Base-by-base conservation (phyloP, 352 stramenopile genomes). In the Phytophthora ohioensis region DNA sequence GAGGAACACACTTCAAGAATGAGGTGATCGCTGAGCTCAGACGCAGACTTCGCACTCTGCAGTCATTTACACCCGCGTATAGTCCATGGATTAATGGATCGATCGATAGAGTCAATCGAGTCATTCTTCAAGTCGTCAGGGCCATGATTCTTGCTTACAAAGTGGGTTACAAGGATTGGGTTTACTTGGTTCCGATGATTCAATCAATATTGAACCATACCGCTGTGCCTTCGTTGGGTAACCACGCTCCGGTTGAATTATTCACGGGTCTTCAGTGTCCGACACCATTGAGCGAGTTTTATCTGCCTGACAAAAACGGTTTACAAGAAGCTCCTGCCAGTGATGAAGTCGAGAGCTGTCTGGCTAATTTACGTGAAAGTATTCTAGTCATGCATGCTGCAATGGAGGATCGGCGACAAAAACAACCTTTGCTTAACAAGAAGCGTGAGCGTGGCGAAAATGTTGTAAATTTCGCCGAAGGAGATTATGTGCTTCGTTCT, bases 1-100 rank as follows among this genome's bases (percentile, higher is more conserved):
- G 55, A 27, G 65, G 47, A 3, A 67, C 38, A 2, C 73, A 75
- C 21, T 81, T 78, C 47, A 80, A 75, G 39, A 80, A 69, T n/a
- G 17, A 58, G 10, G 51, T 76, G 0, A 41, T 79, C 0, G 12
- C 36, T 15, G 56, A 77, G 8, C 52, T 81, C 3, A 60, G 41
- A 5, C 46, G 56, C n/a, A 2, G 60, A 13, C 57, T 75, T 1
- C 69, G 64, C 3, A 66, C 6, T 2, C 35, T 71, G 30, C 76
- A 80, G 36, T 9, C 58, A 9, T 73, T 83, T 45, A 68, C 49
- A 27, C 31, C 67, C 0, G 69, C 57, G 0, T 80, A 80, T 45
- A 57, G 46, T 12, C 77, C 74, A 1, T 84, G 73, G 67, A 55
- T 75, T 2, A 83, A 76, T 36, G 68, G 76, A 38, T 76, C 71